A percentile compares a stretch with the other conserved stretches of the same genome.
Conservation (phyloP, 2,329 filamentous ascomycete species). For the Lasiodiplodia gonubiensis region DNA sequence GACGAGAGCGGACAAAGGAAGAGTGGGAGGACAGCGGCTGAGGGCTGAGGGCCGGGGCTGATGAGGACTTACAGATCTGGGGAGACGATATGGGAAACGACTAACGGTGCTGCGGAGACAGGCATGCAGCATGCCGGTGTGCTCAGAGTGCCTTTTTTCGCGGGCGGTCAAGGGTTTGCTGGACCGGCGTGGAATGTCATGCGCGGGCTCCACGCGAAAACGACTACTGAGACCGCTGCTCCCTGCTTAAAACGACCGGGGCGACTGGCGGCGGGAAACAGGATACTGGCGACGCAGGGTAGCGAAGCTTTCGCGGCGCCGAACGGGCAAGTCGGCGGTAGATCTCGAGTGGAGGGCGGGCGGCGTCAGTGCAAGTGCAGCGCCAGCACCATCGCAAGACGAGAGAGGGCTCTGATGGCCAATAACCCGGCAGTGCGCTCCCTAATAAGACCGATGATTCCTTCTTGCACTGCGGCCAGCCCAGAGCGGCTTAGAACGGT, state of each 20-base stretch:
- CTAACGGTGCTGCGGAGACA: slow-evolving; percentile 23
- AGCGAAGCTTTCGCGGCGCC: slow-evolving; percentile 24
- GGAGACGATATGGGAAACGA: slow-evolving; percentile 20
- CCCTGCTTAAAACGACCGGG: slow-evolving; percentile 24
- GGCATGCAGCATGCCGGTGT: slow-evolving; percentile 25
- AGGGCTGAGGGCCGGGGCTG: slow-evolving; percentile 6
- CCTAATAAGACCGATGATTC: slow-evolving; percentile 23
- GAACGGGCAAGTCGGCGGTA: slow-evolving; percentile 18
- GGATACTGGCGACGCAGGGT: slow-evolving; percentile 16
- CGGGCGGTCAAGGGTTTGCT: slow-evolving; percentile 24
- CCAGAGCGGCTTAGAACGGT: slow-evolving; percentile 21
- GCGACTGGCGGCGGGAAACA: slow-evolving; percentile 16
- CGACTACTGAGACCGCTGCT: slow-evolving; percentile 7
- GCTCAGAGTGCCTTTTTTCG: slow-evolving; percentile 18
- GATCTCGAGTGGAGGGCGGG: slow-evolving; percentile 18
- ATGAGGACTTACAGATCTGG: slow-evolving; percentile 26
- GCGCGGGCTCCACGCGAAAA: slow-evolving; percentile 17
- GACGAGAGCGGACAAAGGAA: slow-evolving; percentile 21
- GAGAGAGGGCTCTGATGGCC: slow-evolving; percentile 17
- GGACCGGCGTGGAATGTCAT: slow-evolving; percentile 18
- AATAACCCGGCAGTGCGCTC: slow-evolving; percentile 8
- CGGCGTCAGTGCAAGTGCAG: slow-evolving; percentile 16
- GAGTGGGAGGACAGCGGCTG: slow-evolving; percentile 15
- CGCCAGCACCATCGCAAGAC: slow-evolving; percentile 3
- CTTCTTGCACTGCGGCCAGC: slow-evolving; percentile 20